Conservation (phyloP, 192 early-diverging fungal genomes). For the Dispira simplex region DNA sequence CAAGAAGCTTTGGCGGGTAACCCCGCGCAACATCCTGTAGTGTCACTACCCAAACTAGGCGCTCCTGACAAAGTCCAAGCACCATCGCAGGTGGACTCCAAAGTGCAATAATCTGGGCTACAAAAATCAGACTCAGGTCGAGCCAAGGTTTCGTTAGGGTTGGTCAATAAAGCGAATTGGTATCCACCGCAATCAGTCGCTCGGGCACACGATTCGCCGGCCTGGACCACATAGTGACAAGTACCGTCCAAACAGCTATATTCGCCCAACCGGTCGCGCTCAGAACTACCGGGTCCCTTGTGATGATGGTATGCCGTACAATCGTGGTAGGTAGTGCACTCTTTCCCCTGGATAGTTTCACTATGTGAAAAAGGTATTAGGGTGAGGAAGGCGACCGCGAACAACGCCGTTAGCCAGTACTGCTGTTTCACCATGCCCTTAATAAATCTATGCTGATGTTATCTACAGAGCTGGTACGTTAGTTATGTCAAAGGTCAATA, state of each 20-base stretch:
- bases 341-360: neutral
- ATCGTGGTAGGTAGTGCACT: neutral
- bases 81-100: conserved; percentile 42
- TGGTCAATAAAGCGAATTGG: conserved; percentile 19
- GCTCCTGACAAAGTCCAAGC: conserved; percentile 36
- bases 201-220: conserved; percentile 36
- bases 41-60: conserved; percentile 14
- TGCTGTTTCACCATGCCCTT: too few species aligned
- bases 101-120: conserved; percentile 34
- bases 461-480: too few species aligned
- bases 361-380: too few species aligned
- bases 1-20: conserved; percentile 24
- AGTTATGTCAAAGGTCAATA: too few species aligned
- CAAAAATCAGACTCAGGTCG: conserved; percentile 21
- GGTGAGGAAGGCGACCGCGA: too few species aligned
- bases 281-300: neutral
- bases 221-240: conserved; percentile 41
- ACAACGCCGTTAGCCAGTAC: too few species aligned
- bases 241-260: conserved; percentile 35
- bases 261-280: conserved; percentile 21
- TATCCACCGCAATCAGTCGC: conserved; percentile 36
- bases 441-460: too few species aligned
- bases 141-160: conserved; percentile 14
- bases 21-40: conserved; percentile 35
- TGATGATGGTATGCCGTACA: neutral